These are phyloP conservation scores for Pseudogymnoascus sp. DNA, from an alignment of 2,329 filamentous ascomycete species.

Conservation along the genomic window DNA sequence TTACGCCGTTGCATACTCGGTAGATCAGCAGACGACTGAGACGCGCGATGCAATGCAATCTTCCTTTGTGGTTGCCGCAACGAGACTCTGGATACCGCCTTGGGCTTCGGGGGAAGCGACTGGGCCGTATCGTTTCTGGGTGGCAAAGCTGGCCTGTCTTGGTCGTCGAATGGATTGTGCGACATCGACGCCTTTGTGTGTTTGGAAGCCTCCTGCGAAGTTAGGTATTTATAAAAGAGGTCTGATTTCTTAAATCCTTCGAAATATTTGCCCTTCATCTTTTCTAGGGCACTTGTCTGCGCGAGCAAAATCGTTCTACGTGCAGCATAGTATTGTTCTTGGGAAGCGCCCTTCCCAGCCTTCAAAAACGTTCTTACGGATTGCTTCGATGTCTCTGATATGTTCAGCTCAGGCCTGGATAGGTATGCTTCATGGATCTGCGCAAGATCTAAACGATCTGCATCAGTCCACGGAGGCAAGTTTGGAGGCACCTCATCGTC, in stretches of 20 bases:
- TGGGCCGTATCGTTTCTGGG: slow-evolving; percentile 23
- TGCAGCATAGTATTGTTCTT: slow-evolving; percentile 75
- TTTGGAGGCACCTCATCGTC: slow-evolving; percentile 50
- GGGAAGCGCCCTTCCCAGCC: slow-evolving; percentile 67
- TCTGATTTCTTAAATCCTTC: slow-evolving; percentile 86
- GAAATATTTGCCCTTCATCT: slow-evolving; percentile 75
- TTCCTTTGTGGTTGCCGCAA: slow-evolving; percentile 39
- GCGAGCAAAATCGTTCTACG: slow-evolving; percentile 72
- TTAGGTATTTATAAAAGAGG: slow-evolving; percentile 91
- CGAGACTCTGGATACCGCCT: slow-evolving; percentile 38
- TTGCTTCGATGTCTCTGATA: slow-evolving; percentile 60
- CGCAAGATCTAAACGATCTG: slow-evolving; percentile 78
- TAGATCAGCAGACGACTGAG: slow-evolving; percentile 55
- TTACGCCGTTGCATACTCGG: slow-evolving; percentile 28
- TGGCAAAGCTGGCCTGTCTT: slow-evolving; percentile 17
- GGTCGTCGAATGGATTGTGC: slow-evolving; percentile 7
- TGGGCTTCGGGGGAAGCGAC: slow-evolving; percentile 34
- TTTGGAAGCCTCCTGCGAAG: slow-evolving; percentile 67
- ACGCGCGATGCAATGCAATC: slow-evolving; percentile 51
- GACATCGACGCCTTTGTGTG: slow-evolving; percentile 7
- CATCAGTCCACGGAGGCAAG: slow-evolving; percentile 66
- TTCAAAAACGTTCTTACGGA: slow-evolving; percentile 71
- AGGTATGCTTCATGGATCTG: slow-evolving; percentile 91
- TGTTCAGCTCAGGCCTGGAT: slow-evolving; percentile 70
- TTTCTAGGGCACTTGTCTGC: slow-evolving; percentile 76